Percentiles rank a stretch among this genome's conserved stretches.
These are phyloP conservation scores for Phaeophleospora eucalypticola DNA, from an alignment of 2,329 filamentous ascomycete genomes.

Conservation along the genomic window DNA sequence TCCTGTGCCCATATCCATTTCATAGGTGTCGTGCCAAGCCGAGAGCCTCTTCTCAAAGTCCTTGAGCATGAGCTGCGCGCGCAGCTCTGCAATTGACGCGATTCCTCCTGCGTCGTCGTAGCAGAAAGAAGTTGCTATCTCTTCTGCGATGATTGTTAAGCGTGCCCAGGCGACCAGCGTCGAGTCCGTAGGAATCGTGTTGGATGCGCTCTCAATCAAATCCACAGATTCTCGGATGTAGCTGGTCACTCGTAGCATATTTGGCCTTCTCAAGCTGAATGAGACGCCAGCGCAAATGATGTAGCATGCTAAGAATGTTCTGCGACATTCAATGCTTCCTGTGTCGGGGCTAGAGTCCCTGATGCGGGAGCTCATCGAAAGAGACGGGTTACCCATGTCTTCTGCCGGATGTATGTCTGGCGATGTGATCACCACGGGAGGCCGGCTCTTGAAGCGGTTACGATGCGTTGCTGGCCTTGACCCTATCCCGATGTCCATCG, in stretches of 20 bases:
- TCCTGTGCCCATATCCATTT: constrained; percentile 42
- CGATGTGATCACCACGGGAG: not conserved
- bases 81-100: constrained; percentile 55
- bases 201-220: constrained; percentile 51
- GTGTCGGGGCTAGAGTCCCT: constrained; percentile 42
- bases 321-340: constrained; percentile 52
- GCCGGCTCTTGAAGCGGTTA: not conserved
- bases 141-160: constrained; percentile 62
- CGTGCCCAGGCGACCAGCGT: constrained; percentile 58
- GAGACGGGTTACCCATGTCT: constrained; percentile 25
- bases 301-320: constrained; percentile 59
- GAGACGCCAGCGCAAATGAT: constrained; percentile 57
- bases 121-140: constrained; percentile 62
- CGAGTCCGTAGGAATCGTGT: constrained; percentile 55
- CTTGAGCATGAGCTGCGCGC: constrained; percentile 61
- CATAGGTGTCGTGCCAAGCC: constrained; percentile 55
- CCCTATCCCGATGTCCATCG: constrained; percentile 40
- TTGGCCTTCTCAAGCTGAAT: constrained; percentile 59
- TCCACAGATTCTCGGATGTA: constrained; percentile 61
- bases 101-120: constrained; percentile 58
- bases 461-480: constrained; percentile 3
- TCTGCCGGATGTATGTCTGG: constrained; percentile 21
- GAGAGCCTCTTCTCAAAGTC: constrained; percentile 63
- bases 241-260: constrained; percentile 56
- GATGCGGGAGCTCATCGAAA: constrained; percentile 23